Evolutionary conservation across 192 early-diverging fungal species (phyloP).

Genomic region (Geosiphon pyriformis): DNA sequence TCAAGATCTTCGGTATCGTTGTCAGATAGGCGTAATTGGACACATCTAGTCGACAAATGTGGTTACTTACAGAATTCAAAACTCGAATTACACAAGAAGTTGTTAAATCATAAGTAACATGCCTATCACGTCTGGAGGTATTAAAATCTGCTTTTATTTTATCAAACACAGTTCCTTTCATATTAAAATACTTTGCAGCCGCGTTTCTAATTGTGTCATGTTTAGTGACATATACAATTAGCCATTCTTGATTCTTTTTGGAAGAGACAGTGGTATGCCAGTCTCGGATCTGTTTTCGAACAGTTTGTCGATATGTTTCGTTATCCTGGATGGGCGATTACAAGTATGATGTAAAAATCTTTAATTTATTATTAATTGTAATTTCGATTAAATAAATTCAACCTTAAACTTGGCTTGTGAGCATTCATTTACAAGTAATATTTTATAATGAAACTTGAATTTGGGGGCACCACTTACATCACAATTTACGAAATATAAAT

Average conservation of each 20-base stretch:
- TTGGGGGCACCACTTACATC: constrained; percentile 56
- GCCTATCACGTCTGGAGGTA: constrained; percentile 57
- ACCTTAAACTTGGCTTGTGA: too few relatives aligned
- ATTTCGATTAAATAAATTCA: too few relatives aligned
- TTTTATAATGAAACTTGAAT: neutral
- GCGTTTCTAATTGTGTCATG: constrained; percentile 41
- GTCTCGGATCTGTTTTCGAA: constrained; percentile 63
- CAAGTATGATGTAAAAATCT: too few relatives aligned
- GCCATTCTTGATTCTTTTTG: constrained; percentile 87
- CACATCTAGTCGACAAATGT: constrained; percentile 42
- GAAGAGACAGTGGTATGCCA: constrained; percentile 69
- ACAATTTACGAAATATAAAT: constrained; percentile 75
- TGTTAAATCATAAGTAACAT: too few relatives aligned
- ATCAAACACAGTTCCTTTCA: constrained; percentile 74
- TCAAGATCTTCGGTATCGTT: constrained; percentile 55
- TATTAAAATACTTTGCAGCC: constrained; percentile 50
- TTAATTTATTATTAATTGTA: too few relatives aligned
- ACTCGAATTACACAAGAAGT: too few relatives aligned
- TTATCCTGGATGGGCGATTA: constrained; percentile 69
- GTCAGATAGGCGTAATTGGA: constrained; percentile 42
- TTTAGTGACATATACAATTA: constrained; percentile 71
- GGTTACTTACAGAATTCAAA: too few relatives aligned
- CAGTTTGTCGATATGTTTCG: constrained; percentile 64
- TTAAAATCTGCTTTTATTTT: constrained; percentile 84
- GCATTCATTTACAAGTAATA: neutral